Conservation (phyloP, 768 basidiomycete species). For the Leccinum imitatum region DNA sequence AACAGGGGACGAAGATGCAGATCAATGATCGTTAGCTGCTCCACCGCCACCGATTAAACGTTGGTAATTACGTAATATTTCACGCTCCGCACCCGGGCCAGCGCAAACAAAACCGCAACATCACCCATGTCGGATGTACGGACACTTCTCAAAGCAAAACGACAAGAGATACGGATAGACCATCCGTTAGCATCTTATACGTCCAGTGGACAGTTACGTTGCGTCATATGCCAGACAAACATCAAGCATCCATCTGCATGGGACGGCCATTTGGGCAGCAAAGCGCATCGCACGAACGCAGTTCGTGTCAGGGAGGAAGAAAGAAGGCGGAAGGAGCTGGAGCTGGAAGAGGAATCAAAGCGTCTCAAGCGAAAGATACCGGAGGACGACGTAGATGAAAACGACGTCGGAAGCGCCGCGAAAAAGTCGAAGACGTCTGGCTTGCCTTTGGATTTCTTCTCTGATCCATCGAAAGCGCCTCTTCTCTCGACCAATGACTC, state of each 20-base stretch:
- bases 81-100: neutral
- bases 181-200: slow-evolving; percentile 76
- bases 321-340: slow-evolving; percentile 37
- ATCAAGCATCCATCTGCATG: slow-evolving; percentile 83
- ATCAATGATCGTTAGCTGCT: too few relatives aligned
- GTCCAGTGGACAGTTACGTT: slow-evolving; percentile 65
- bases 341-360: slow-evolving; percentile 36
- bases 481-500: slow-evolving; percentile 36
- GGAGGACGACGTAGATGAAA: slow-evolving; percentile 25
- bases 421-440: slow-evolving; percentile 28
- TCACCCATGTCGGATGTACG: slow-evolving; percentile 72
- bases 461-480: slow-evolving; percentile 62
- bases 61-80: neutral
- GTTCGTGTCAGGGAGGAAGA: slow-evolving; percentile 59
- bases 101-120: neutral
- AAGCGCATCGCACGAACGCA: slow-evolving; percentile 69
- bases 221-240: slow-evolving; percentile 56
- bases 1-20: too few relatives aligned
- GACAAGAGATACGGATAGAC: slow-evolving; percentile 67
- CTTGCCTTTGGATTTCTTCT: slow-evolving; percentile 77
- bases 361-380: slow-evolving; percentile 35
- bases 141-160: slow-evolving; percentile 79
- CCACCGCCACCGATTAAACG: too few relatives aligned
- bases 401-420: slow-evolving; percentile 21
- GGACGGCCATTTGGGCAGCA: slow-evolving; percentile 85